Base-by-base conservation (phyloP, 768 basidiomycete species). In the Ramaria rubella region DNA sequence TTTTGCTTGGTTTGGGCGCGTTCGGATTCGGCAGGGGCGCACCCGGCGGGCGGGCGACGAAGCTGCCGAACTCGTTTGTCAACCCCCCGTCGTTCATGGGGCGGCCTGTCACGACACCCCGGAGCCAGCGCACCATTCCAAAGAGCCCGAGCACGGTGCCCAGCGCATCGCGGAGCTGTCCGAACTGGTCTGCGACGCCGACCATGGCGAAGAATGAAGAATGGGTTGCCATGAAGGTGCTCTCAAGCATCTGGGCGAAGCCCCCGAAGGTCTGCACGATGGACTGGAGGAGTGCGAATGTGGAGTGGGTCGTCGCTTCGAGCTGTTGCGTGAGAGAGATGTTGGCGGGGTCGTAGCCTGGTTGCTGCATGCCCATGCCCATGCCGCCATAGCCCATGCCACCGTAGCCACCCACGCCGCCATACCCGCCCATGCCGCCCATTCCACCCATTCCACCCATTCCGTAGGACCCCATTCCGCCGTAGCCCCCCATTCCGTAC, bases 191-290 rank as follows among this genome's bases (percentile, higher is more conserved):
- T 36, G 94, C 79, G 6, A 51, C 49, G 60, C 92, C 90, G 50
- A 94, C 92, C 86, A 95, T 93, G 56, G 93, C 92, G 69, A 94
- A 95, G 72, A 95, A 95, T 8, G 85, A 88, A 0, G 90, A 92
- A 69, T 95, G 93, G 0, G 93, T 95, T 2, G 95, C 95, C 86
- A 97, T 90, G 72, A 95, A 97, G 5, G 95, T 98, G 31, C 83
- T 86, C 70, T 98, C 95, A 66, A 99, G 85, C 84, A 99, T 94
- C 69, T 98, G 95, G 0, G 95, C 87, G 60, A 99, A 85, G 23
- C 94, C 94, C 0, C 85, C 79, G 72, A 98, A 95, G 4, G 94
- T 96, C 64, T 92, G 90, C 44, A 99, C 95, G 67, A 99, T 87
- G 11, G 89, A 90, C 63, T 97, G 94, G 27, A 99, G 77, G 56